Percentiles rank a stretch among this genome's conserved stretches.
These are phyloP conservation scores for Casuarina equisetifolia DNA, from an alignment of 306 rosid genomes.

Conservation along the genomic window DNA sequence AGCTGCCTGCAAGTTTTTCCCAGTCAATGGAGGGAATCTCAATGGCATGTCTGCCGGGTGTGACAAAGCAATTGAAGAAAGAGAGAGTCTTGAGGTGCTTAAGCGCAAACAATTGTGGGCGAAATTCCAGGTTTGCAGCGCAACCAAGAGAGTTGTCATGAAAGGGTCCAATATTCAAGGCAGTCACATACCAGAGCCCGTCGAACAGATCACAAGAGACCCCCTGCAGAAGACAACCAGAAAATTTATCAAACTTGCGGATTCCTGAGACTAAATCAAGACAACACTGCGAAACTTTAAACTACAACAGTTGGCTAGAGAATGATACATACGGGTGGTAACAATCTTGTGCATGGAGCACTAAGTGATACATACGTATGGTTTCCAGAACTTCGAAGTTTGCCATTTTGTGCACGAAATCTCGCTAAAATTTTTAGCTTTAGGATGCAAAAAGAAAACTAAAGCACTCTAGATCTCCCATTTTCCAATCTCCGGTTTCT, in stretches of 20 bases:
- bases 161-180: conserved; percentile 69
- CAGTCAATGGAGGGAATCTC: conserved; percentile 58
- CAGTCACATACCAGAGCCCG: conserved; percentile 85
- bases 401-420: background rate
- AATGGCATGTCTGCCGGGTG: conserved; percentile 40
- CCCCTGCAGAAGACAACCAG: conserved; percentile 57
- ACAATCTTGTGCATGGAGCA: background rate
- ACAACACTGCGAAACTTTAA: background rate
- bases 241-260: conserved; percentile 4
- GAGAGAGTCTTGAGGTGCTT: conserved; percentile 64
- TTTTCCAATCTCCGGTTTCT: background rate
- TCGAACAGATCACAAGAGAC: conserved; percentile 80
- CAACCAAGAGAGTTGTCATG: conserved; percentile 83
- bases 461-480: background rate
- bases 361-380: background rate
- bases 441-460: background rate
- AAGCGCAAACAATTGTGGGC: conserved; percentile 57
- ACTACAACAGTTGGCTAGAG: background rate
- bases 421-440: background rate
- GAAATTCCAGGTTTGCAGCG: conserved; percentile 48
- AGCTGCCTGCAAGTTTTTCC: conserved; percentile 59
- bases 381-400: background rate
- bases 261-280: background rate
- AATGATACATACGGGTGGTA: background rate
- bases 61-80: conserved; percentile 71